Evolutionary conservation across 2,329 filamentous ascomycete species (phyloP).

Genomic region (Rhytidhysteron rufulum): DNA sequence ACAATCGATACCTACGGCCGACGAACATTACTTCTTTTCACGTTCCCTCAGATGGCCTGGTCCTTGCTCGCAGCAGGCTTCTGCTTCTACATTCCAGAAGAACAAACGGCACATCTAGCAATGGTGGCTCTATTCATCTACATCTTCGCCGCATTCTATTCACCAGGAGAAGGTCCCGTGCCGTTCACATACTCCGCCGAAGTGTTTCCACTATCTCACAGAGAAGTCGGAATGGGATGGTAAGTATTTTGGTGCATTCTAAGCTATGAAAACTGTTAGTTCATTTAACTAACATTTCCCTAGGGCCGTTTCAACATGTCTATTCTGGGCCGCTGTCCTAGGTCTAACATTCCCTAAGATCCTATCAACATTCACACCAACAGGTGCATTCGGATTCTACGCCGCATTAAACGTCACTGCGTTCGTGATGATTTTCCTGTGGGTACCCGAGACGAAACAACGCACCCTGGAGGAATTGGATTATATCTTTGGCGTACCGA

Average conservation of each 20-base stretch:
- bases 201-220: slow-evolving; percentile 64
- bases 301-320: slow-evolving; percentile 38
- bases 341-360: slow-evolving; percentile 37
- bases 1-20: slow-evolving; percentile 54
- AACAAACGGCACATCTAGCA: slow-evolving; percentile 39
- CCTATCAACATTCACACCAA: slow-evolving; percentile 29
- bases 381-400: slow-evolving; percentile 39
- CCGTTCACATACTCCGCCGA: slow-evolving; percentile 67
- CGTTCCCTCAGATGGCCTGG: slow-evolving; percentile 48
- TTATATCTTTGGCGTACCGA: slow-evolving; percentile 38
- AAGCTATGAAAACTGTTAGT: too few species aligned
- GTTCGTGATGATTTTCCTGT: slow-evolving; percentile 25
- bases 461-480: slow-evolving; percentile 28
- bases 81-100: slow-evolving; percentile 48
- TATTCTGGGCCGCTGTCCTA: slow-evolving; percentile 39
- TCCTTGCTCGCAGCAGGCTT: slow-evolving; percentile 48
- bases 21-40: slow-evolving; percentile 46
- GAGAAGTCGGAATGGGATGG: slow-evolving; percentile 44
- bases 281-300: too few species aligned
- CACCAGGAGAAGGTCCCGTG: slow-evolving; percentile 49
- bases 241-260: too few species aligned
- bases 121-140: slow-evolving; percentile 55
- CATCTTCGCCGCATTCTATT: slow-evolving; percentile 47
- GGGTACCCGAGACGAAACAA: slow-evolving; percentile 29
- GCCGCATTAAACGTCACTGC: slow-evolving; percentile 30